A percentile compares a stretch with the other conserved stretches of the same genome.
These are phyloP conservation scores for Venturia nashicola DNA, from an alignment of 2,329 filamentous ascomycete genomes.

Conservation along the genomic window DNA sequence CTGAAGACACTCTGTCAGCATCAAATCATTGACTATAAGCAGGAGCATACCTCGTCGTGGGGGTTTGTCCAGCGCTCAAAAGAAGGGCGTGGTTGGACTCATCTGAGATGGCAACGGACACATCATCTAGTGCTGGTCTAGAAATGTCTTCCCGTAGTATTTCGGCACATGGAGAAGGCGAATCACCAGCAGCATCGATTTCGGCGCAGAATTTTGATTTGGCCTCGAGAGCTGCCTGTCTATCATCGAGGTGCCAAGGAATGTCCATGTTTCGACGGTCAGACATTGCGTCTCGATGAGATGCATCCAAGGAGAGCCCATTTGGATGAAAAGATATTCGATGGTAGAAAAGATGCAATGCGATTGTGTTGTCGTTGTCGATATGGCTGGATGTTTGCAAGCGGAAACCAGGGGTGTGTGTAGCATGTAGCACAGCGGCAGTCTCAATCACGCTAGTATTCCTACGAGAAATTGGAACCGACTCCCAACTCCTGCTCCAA, in stretches of 20 bases:
- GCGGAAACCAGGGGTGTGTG: too few species aligned
- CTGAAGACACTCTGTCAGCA: neutral
- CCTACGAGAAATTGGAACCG: too few species aligned
- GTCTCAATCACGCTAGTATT: too few species aligned
- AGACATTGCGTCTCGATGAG: neutral
- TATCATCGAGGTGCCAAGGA: neutral
- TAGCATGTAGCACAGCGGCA: too few species aligned
- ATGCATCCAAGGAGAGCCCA: neutral
- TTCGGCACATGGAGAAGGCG: neutral
- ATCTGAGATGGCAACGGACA: too few species aligned
- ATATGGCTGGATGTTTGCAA: neutral
- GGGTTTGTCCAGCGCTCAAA: neutral
- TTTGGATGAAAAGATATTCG: neutral
- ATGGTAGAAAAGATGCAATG: neutral
- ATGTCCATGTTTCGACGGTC: neutral
- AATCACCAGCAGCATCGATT: neutral
- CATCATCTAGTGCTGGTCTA: too few species aligned
- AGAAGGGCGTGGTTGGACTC: too few species aligned
- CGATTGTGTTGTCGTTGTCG: neutral
- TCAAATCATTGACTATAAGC: neutral
- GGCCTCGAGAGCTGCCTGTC: neutral
- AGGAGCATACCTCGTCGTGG: neutral
- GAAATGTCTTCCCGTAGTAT: too few species aligned
- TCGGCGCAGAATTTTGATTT: neutral
- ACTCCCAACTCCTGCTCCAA: too few species aligned